Percentiles rank a stretch among this genome's conserved stretches.
Conservation (phyloP, 768 basidiomycete genomes). For the Imleria badia region DNA sequence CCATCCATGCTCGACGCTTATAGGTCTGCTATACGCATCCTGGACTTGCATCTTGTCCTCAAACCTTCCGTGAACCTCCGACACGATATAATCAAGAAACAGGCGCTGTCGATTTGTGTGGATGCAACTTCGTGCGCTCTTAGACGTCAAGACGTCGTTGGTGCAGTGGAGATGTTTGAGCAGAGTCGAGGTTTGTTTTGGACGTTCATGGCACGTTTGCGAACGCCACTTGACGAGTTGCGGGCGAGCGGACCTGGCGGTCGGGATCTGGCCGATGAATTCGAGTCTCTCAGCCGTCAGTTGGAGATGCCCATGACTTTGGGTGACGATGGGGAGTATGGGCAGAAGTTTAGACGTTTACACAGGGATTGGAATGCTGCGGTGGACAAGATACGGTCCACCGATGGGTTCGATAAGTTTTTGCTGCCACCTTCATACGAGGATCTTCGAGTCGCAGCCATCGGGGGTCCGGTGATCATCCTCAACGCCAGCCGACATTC, state of each 20-base stretch:
- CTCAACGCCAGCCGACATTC: slow-evolving; percentile 28
- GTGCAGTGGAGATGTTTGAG: slow-evolving; percentile 37
- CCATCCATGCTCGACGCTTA: slow-evolving; percentile 19
- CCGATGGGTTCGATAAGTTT: slow-evolving; percentile 25
- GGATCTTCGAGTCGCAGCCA: slow-evolving; percentile 18
- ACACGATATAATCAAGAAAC: slow-evolving; percentile 13
- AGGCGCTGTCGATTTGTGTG: slow-evolving; percentile 14
- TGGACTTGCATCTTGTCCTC: slow-evolving; percentile 20
- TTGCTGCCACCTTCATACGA: slow-evolving; percentile 21
- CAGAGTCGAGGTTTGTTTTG: slow-evolving; percentile 30
- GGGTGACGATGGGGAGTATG: slow-evolving; percentile 7
- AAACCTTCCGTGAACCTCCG: slow-evolving; percentile 15
- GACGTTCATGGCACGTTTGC: slow-evolving; percentile 21
- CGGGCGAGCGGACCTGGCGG: slow-evolving; percentile 7
- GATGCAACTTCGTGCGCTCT: slow-evolving; percentile 32
- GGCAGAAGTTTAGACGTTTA: slow-evolving; percentile 18
- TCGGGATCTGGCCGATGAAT: slow-evolving; percentile 16
- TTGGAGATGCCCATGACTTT: slow-evolving; percentile 18
- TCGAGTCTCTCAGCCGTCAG: slow-evolving; percentile 18
- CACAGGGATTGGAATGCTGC: slow-evolving; percentile 25
- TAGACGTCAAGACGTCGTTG: slow-evolving; percentile 12
- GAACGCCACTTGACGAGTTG: slow-evolving; percentile 27
- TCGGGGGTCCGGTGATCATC: slow-evolving; percentile 33
- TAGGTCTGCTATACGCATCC: slow-evolving; percentile 12
- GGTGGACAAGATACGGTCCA: slow-evolving; percentile 25